Conservation (phyloP, 2,329 filamentous ascomycete species). For the Aspergillus sp. region DNA sequence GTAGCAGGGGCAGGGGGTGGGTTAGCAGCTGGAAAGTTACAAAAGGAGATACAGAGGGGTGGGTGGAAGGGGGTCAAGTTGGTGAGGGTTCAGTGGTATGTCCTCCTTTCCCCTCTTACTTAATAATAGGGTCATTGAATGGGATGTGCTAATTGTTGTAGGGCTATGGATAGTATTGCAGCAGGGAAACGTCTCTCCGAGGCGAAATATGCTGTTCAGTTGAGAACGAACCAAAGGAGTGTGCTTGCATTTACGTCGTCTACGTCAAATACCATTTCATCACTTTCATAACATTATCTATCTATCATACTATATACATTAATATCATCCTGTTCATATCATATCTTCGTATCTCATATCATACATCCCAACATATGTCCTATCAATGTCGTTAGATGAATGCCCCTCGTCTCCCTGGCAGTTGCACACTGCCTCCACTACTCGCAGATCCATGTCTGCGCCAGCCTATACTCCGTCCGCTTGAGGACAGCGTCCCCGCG, state of each 20-base stretch:
- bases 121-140: not conserved
- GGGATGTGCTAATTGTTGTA: constrained; percentile 35
- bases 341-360: constrained; percentile 16
- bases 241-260: constrained; percentile 42
- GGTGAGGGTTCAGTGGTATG: constrained; percentile 77
- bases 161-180: constrained; percentile 82
- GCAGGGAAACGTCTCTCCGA: constrained; percentile 74
- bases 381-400: constrained; percentile 14
- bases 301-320: constrained; percentile 15
- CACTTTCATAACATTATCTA: constrained; percentile 2
- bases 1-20: constrained; percentile 69
- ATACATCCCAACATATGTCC: constrained; percentile 1
- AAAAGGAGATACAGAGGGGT: constrained; percentile 72
- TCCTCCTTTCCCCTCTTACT: constrained; percentile 20
- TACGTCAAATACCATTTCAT: not conserved
- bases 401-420: constrained; percentile 3
- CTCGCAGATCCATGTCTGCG: constrained; percentile 22
- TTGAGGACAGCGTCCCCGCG: constrained; percentile 26
- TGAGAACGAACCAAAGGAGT: constrained; percentile 65
- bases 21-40: constrained; percentile 74
- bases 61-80: constrained; percentile 74
- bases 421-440: constrained; percentile 4
- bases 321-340: constrained; percentile 10
- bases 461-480: constrained; percentile 30
- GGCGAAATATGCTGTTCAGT: constrained; percentile 66